phyloP scores from a whole-genome alignment of 371 early-diverging fungal species.

The Lichtheimia corymbifera region DNA sequence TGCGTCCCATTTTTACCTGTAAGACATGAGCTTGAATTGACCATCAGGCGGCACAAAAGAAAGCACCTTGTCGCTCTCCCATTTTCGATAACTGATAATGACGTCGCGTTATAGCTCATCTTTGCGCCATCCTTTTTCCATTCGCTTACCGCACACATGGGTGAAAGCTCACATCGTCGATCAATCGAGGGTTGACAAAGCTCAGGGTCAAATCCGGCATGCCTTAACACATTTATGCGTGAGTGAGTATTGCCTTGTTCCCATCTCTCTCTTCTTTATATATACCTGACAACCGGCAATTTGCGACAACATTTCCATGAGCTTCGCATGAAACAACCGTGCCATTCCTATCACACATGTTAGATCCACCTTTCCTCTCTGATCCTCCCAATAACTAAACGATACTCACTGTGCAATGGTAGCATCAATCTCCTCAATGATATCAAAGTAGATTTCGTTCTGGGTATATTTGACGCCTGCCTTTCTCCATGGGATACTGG shows the following conservation, averaged over 20 bases:
- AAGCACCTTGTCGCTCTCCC: slow-evolving; percentile 77
- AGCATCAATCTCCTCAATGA: slow-evolving; percentile 86
- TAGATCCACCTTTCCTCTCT: background rate
- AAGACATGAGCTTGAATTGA: slow-evolving; percentile 84
- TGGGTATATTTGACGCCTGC: slow-evolving; percentile 86
- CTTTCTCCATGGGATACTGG: slow-evolving; percentile 86
- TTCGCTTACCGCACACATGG: slow-evolving; percentile 76
- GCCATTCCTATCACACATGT: slow-evolving; percentile 56
- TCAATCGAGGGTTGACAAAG: slow-evolving; percentile 69
- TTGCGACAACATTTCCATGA: slow-evolving; percentile 76
- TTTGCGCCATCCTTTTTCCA: background rate
- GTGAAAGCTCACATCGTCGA: slow-evolving; percentile 89
- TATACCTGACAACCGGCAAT: slow-evolving; percentile 76
- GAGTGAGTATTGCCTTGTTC: background rate
- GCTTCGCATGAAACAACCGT: slow-evolving; percentile 77
- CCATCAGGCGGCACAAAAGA: slow-evolving; percentile 96
- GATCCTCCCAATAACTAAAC: too few relatives aligned
- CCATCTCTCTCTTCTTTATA: background rate
- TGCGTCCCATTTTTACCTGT: slow-evolving; percentile 47
- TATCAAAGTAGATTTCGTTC: slow-evolving; percentile 94
- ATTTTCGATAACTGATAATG: slow-evolving; percentile 60
- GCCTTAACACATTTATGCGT: slow-evolving; percentile 33
- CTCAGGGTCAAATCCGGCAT: slow-evolving; percentile 87
- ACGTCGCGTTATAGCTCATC: background rate
- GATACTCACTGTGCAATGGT: slow-evolving; percentile 71